Percentiles rank a stretch among this genome's conserved stretches.
Evolutionary conservation across 164 flowering plant genomes (phyloP).

Genomic region (Protea cynaroides): DNA sequence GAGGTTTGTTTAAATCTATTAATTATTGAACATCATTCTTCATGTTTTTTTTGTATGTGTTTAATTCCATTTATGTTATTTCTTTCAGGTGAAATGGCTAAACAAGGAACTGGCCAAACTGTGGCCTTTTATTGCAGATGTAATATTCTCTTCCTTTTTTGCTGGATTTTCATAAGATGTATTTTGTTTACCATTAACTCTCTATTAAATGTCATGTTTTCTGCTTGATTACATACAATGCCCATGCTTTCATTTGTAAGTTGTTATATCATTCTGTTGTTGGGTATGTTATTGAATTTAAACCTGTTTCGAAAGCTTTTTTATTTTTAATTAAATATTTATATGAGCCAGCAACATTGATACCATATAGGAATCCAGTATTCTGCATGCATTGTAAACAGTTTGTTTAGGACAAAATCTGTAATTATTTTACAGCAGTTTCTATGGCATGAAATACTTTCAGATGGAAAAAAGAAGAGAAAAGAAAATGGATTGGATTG

Average conservation of each 20-base stretch:
- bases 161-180: not conserved
- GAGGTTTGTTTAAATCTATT: no score
- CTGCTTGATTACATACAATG: not conserved
- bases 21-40: not conserved
- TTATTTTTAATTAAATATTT: no score
- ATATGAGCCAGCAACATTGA: not conserved
- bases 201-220: not conserved
- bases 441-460: no score
- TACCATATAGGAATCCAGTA: not conserved
- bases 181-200: not conserved
- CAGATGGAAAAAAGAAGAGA: no score
- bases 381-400: not conserved
- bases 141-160: constrained; percentile 31
- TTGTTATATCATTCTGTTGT: not conserved
- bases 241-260: not conserved
- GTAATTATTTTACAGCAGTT: no score
- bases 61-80: constrained; percentile 8
- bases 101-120: constrained; percentile 82
- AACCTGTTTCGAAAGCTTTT: not conserved
- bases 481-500: no score
- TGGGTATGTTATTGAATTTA: not conserved
- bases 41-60: not conserved
- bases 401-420: no score
- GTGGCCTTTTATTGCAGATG: constrained; percentile 97
- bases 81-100: constrained; percentile 92